Base-by-base conservation (phyloP, 2,329 filamentous ascomycete genomes). In the Colletotrichum sp. region DNA sequence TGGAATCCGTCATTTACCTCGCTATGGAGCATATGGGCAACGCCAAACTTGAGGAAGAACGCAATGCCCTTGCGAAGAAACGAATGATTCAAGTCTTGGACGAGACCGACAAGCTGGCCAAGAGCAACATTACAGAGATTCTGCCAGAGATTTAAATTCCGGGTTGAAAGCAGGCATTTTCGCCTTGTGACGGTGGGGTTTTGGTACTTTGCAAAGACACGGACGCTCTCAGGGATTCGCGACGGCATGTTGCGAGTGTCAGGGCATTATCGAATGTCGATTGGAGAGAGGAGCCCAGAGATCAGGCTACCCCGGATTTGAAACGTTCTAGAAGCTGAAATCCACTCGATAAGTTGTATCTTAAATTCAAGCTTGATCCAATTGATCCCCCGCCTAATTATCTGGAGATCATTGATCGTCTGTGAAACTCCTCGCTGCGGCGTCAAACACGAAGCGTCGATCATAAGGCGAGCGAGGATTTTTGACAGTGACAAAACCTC, bases 1-100 rank as follows among this genome's bases (percentile, higher is more conserved):
- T 86, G 83, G 84, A 86, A 75, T 82, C 83, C 4, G 77, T 85
- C 4, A 66, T 86, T 2, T 81, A 77, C 15, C 75, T 83, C 6
- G 78, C 82, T 2, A 79, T 85, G 81, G 83, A 84, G 52, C 83
- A 85, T 30, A 82, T 86, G 81, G 80, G 78, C 18, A 55, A 58
- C 22, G 67, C 72, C 22, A 70, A 64, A 12, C 36, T 69, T 6
- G 77, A 66, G 8, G 77, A 80, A 27, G 66, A 32, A 34, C 25
- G 56, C 32, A 77, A 78, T 43, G 69, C 22, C 8, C 71, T 15
- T 4, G 74, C 70, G 13, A 80, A 75, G 66, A 68, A 71, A 39
- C 67, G 80, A 66, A 73, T 82, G 77, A 74, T 80, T 28, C 65
- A 79, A 69, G 80, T 82, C 39, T 32, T 82, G 73, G 80, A 82